phyloP scores from a whole-genome alignment of 805 yeast species.

The Saturnispora quitensis region DNA sequence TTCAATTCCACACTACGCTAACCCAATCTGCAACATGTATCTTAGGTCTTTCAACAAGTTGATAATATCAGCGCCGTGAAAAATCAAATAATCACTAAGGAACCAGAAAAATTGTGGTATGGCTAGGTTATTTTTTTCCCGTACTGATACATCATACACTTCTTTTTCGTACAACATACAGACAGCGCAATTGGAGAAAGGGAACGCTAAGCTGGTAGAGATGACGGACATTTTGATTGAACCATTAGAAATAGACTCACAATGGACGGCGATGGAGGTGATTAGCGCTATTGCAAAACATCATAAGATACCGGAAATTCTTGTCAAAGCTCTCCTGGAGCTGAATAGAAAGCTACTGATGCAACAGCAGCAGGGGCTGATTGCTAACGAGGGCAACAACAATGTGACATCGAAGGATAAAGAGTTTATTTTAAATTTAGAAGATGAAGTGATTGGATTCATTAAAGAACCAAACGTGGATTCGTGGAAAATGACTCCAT shows the following conservation, averaged over 20 bases:
- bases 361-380: background rate
- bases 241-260: background rate
- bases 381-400: slow-evolving; percentile 7
- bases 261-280: slow-evolving; percentile 2
- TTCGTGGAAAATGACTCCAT: slow-evolving; percentile 38
- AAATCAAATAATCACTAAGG: background rate
- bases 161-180: background rate
- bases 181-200: background rate
- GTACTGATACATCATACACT: background rate
- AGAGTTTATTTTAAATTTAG: slow-evolving; percentile 40
- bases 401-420: slow-evolving; percentile 28
- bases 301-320: slow-evolving; percentile 23
- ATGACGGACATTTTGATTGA: background rate
- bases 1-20: background rate
- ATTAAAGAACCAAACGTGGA: slow-evolving; percentile 32
- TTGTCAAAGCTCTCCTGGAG: slow-evolving; percentile 24
- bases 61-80: background rate
- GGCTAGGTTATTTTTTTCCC: slow-evolving; percentile 1
- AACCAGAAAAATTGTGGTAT: background rate
- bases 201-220: background rate
- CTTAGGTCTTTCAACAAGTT: background rate
- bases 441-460: slow-evolving; percentile 38
- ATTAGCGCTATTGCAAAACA: slow-evolving; percentile 12
- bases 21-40: background rate
- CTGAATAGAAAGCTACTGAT: slow-evolving; percentile 17